Evolutionary conservation across 129 eudicot genomes (phyloP), one percentile per base, ranked within the genome.

Genomic region (Lonicera japonica): DNA sequence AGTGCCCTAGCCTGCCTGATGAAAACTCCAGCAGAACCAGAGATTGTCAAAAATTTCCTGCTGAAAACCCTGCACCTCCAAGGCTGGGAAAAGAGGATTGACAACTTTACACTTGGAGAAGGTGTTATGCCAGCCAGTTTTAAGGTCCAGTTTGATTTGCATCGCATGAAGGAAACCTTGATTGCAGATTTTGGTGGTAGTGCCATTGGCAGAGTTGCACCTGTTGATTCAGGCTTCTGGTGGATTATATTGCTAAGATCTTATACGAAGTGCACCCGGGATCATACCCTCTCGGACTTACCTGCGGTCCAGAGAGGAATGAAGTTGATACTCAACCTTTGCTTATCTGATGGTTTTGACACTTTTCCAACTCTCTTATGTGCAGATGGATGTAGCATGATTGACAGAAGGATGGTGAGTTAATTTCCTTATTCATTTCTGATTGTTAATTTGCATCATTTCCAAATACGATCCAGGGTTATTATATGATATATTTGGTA

Each of bases 221-320:
- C 89, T 17, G 84, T 83, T 39, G 89, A 83, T 76, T 83, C 89
- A 21, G 89, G 89, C 40, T 83, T 83, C 74, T 83, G 89, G 89
- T 83, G 89, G 89, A 83, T 83, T 59, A 83, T 83, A 67, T 66
- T 83, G 21, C 78, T 83, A 43, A 73, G 79, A 69, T 61, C 85
- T 57, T 83, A 83, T 60, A 72, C 77, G 53, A 83, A 75, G 48
- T 61, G 67, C 19, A 83, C 89, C 1, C 64, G 70, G 24, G 82
- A 83, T 60, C 54, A 34, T 23, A 60, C 80, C 19, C 69, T 83
- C 52, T 12, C 78, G 16, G 85, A 83, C 57, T 22, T 23, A 24
- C 82, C 89, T 3, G 73, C 75, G 61, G 77, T 68, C 19, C 85
- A 83, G 61, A 79, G 65, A 58, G 90, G 86, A 58, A 83, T 83